Evolutionary conservation across 1,139 yeast species (phyloP), one percentile per base, ranked within the genome.

Genomic region (Zygoascus hellenicus): DNA sequence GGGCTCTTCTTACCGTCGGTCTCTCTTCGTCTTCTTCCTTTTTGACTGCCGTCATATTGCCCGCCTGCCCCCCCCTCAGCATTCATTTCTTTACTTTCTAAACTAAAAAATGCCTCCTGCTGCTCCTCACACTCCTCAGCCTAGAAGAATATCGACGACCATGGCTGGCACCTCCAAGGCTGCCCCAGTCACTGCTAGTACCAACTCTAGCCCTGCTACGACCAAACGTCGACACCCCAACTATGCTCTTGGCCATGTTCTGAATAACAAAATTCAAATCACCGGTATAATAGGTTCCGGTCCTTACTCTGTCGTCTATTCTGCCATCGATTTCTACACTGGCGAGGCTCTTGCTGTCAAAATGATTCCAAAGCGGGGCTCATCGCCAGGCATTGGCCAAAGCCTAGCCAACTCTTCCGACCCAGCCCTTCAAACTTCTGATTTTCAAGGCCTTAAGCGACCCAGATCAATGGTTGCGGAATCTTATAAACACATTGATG

Each of bases 301-400:
- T 35, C 89, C 95, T 17, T 88, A 84, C 61, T 96, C 96, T 2
- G 72, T 85, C 29, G 95, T 89, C 11, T 88, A 84, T 66, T 72
- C 78, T 14, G 90, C 88, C 6, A 68, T 73, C 55, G 83, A 86
- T 61, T 55, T 73, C 13, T 58, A 56, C 43, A 74, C 82, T 0
- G 74, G 76, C 29, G 63, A 70, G 46, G 65, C 70, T 29, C 81
- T 72, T 58, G 96, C 96, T 2, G 80, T 90, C 53, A 89, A 89
- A 65, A 80, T 83, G 51, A 73, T 87, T 7, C 72, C 84, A 17
- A 50, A 51, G 33, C 37, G 46, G 30, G 13, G 47, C 43, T 15
- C 43, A 36, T 36, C 41, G 32, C 30, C 60, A 43, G 17, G 42
- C 10, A 14, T 43, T 36, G 41, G 41, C 32, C 36, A 37, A 29